Evolutionary conservation across 1,139 yeast species (phyloP), one percentile per base, ranked within the genome.

Genomic region (Pichia sp.): DNA sequence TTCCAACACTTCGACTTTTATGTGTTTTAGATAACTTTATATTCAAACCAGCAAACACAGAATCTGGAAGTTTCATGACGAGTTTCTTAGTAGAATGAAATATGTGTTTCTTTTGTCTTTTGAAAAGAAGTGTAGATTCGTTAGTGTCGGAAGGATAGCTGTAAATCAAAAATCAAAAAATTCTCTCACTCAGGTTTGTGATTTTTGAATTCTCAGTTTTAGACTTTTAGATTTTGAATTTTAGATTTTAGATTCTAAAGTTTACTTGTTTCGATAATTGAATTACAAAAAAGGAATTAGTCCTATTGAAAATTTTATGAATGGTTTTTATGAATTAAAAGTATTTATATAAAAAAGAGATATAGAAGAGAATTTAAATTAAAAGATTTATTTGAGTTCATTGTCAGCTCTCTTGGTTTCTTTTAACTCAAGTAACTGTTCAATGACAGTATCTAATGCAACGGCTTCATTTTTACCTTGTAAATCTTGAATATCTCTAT

Each of bases 381-480:
- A 44, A 30, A 44, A 28, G 18, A 30, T 18, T 39, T 49, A 54
- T 34, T 50, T 56, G 60, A 79, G 73, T 61, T 72, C 76, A 67
- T 87, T 87, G 67, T 86, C 95, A 52, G 66, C 66, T 77, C 93
- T 83, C 79, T 79, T 83, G 56, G 80, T 83, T 33, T 75, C 81
- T 71, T 80, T 82, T 73, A 87, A 80, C 45, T 67, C 74, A 62
- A 71, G 64, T 73, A 89, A 74, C 73, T 86, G 88, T 55, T 76
- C 71, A 55, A 90, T 75, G 56, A 91, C 95, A 25, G 74, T 77
- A 48, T 80, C 88, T 58, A 90, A 78, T 51, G 79, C 70, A 55
- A 87, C 80, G 64, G 89, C 86, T 53, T 84, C 96, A 62, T 88
- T 87, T 84, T 90, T 89, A 70, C 88, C 89, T 75, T 89, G 96